phyloP scores from a whole-genome alignment of 805 yeast genomes.

The Wickerhamomyces pijperi region DNA sequence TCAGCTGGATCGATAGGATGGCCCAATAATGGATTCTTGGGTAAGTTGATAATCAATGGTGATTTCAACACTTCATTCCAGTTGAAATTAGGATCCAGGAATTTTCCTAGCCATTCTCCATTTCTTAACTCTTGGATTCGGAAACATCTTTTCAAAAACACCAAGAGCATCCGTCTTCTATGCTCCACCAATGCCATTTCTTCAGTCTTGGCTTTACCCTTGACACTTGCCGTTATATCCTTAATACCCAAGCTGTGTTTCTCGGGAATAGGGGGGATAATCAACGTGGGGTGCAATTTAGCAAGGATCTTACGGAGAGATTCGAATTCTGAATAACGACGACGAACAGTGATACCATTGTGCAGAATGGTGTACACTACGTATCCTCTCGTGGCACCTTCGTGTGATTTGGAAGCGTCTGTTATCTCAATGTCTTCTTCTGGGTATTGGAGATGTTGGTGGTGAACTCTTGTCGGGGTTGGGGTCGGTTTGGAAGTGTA shows the following conservation, averaged over 20 bases:
- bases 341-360: slow-evolving; percentile 51
- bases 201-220: slow-evolving; percentile 30
- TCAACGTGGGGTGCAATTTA: slow-evolving; percentile 64
- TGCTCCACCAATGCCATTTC: slow-evolving; percentile 44
- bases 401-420: slow-evolving; percentile 82
- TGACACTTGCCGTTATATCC: slow-evolving; percentile 28
- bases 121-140: slow-evolving; percentile 44
- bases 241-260: slow-evolving; percentile 38
- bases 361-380: slow-evolving; percentile 72
- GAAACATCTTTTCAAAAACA: slow-evolving; percentile 73
- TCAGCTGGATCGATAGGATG: slow-evolving; percentile 52
- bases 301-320: slow-evolving; percentile 61
- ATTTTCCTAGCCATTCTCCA: slow-evolving; percentile 59
- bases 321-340: slow-evolving; percentile 91
- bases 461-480: slow-evolving; percentile 12
- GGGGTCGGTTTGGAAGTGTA: slow-evolving; percentile 17
- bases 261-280: slow-evolving; percentile 92
- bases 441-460: too few relatives aligned
- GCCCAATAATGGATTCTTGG: slow-evolving; percentile 41
- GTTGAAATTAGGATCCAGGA: slow-evolving; percentile 81
- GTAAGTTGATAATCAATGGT: slow-evolving; percentile 42
- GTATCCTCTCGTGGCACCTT: slow-evolving; percentile 65
- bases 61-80: slow-evolving; percentile 70
- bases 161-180: slow-evolving; percentile 67
- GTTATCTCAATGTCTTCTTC: slow-evolving; percentile 33